phyloP scores from a whole-genome alignment of 352 stramenopile species.

The Phytophthora idaei region DNA sequence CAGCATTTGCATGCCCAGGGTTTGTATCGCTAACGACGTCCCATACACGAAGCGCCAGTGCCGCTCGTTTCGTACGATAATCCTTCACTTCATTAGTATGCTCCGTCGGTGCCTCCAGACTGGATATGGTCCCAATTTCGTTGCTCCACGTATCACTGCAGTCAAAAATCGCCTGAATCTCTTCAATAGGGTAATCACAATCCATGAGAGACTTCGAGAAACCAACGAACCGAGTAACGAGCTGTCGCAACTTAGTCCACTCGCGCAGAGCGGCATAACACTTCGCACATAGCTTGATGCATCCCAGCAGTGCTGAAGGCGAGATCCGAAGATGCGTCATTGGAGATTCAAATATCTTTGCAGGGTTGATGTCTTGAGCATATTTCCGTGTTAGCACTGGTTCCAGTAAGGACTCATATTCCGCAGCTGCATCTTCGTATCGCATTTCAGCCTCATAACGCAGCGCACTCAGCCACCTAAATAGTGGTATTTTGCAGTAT shows the following conservation, averaged over 20 bases:
- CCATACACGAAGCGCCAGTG: constrained; percentile 38
- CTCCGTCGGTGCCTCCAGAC: constrained; percentile 27
- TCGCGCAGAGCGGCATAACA: constrained; percentile 50
- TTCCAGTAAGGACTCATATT: constrained; percentile 51
- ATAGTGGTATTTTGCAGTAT: constrained; percentile 31
- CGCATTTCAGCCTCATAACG: constrained; percentile 57
- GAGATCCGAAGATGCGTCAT: constrained; percentile 48
- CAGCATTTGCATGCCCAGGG: not conserved
- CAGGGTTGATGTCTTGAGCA: not conserved
- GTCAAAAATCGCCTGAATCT: constrained; percentile 37
- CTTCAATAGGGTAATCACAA: constrained; percentile 26
- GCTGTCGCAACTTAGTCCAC: constrained; percentile 47
- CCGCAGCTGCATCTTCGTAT: constrained; percentile 65
- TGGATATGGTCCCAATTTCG: constrained; percentile 39
- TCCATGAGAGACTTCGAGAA: constrained; percentile 31
- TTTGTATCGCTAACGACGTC: constrained; percentile 20
- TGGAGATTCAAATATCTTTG: constrained; percentile 34
- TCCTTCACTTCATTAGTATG: not conserved
- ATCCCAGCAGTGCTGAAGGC: constrained; percentile 38
- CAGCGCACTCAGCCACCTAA: constrained; percentile 48
- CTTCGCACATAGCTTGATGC: constrained; percentile 54
- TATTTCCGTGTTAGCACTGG: constrained; percentile 26
- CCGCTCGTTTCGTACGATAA: constrained; percentile 6
- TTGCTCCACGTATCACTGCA: constrained; percentile 43
- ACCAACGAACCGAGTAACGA: constrained; percentile 38